phyloP scores from a whole-genome alignment of 208 protist species.

The Acanthamoeba healyi region DNA sequence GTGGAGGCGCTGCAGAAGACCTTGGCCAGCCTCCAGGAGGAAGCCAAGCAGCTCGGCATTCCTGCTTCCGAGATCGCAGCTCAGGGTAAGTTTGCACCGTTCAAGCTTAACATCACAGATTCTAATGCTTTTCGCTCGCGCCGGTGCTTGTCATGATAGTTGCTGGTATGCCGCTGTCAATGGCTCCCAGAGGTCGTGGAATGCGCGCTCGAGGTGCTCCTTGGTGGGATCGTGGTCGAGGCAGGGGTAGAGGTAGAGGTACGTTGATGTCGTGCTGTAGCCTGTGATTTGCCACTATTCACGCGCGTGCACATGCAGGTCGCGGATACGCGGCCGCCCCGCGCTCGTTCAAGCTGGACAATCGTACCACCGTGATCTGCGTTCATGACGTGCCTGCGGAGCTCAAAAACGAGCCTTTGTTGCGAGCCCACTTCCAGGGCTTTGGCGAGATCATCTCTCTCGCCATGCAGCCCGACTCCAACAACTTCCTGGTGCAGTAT shows the following conservation, averaged over 20 bases:
- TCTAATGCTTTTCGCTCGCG: too few relatives aligned
- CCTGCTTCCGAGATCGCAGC: slow-evolving; percentile 19
- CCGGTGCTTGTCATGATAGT: neutral
- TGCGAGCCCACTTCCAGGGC: slow-evolving; percentile 64
- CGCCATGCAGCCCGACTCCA: slow-evolving; percentile 14
- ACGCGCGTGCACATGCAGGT: neutral
- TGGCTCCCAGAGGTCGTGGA: neutral
- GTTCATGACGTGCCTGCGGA: slow-evolving; percentile 34
- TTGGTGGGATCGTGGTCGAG: slow-evolving; percentile 22
- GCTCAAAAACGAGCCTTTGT: neutral
- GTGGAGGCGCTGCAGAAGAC: slow-evolving; percentile 37
- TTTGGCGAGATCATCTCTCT: slow-evolving; percentile 34
- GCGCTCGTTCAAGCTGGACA: slow-evolving; percentile 63
- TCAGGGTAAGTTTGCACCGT: neutral
- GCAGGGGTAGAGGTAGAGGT: neutral
- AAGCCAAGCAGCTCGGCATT: slow-evolving; percentile 34
- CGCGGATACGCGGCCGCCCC: neutral
- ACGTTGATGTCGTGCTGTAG: neutral
- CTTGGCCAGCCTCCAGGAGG: slow-evolving; percentile 36
- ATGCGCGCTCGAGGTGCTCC: neutral
- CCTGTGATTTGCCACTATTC: neutral
- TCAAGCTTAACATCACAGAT: too few relatives aligned
- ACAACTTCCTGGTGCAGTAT: slow-evolving; percentile 51
- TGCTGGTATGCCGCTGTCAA: neutral
- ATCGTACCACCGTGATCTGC: slow-evolving; percentile 45